A percentile compares a stretch with the other conserved stretches of the same genome.
These are phyloP conservation scores for Gelatoporia subvermispora DNA, from an alignment of 768 basidiomycete genomes.

Conservation along the genomic window DNA sequence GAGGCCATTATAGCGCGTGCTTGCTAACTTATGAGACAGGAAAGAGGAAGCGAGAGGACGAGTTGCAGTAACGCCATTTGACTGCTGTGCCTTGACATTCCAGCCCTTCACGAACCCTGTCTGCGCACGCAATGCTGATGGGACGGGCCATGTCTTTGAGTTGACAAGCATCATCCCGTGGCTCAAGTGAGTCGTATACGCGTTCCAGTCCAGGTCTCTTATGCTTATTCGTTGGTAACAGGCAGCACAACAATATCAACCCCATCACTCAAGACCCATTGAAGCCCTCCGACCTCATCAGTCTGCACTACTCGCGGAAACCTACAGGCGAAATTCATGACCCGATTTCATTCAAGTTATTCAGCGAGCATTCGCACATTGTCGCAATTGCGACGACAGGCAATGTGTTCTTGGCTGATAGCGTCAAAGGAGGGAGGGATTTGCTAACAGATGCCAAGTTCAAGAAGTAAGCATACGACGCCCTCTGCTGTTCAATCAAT, in stretches of 20 bases:
- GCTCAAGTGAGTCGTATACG: constrained; percentile 62
- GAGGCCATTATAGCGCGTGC: background rate
- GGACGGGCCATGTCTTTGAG: constrained; percentile 81
- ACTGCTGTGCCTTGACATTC: constrained; percentile 88
- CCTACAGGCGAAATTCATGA: constrained; percentile 86
- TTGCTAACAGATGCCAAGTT: constrained; percentile 82
- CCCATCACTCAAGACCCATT: constrained; percentile 73
- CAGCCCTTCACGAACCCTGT: constrained; percentile 89
- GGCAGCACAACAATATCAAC: constrained; percentile 77
- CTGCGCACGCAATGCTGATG: constrained; percentile 76
- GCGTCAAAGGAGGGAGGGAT: constrained; percentile 80
- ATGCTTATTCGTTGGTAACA: constrained; percentile 24
- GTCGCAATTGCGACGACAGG: constrained; percentile 86
- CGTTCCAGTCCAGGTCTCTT: too few relatives aligned
- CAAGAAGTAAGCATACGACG: constrained; percentile 56
- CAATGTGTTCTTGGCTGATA: constrained; percentile 91
- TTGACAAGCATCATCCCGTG: constrained; percentile 91
- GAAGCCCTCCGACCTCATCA: constrained; percentile 68
- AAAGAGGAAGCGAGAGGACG: constrained; percentile 28
- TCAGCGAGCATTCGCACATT: constrained; percentile 94
- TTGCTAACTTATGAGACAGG: constrained; percentile 10
- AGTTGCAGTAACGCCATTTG: constrained; percentile 68
- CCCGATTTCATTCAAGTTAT: constrained; percentile 96
- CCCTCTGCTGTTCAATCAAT: constrained; percentile 1
- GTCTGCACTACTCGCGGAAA: constrained; percentile 80